Evolutionary conservation across 305 asterid genomes (phyloP).

Genomic region (Stenogyne calaminthoides): DNA sequence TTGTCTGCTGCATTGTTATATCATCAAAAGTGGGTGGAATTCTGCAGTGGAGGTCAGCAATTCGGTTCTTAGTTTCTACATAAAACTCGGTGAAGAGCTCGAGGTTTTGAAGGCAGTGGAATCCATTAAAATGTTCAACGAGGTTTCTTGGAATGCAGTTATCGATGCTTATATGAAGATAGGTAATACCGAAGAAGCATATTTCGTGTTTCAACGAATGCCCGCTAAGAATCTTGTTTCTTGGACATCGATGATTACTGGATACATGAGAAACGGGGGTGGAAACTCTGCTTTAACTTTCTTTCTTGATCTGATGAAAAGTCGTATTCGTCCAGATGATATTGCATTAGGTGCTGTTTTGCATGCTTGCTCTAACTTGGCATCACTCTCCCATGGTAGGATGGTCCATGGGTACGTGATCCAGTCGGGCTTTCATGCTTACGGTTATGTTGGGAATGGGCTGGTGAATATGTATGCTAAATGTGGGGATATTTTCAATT

Average conservation of each 20-base stretch:
- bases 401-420: slow-evolving; percentile 55
- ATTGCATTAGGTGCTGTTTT: slow-evolving; percentile 66
- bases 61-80: slow-evolving; percentile 58
- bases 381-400: slow-evolving; percentile 54
- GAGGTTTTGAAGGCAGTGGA: slow-evolving; percentile 52
- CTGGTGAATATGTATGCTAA: slow-evolving; percentile 78
- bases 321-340: slow-evolving; percentile 57
- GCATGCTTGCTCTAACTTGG: slow-evolving; percentile 66
- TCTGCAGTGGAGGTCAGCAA: slow-evolving; percentile 60
- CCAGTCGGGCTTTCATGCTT: slow-evolving; percentile 50
- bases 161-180: slow-evolving; percentile 76
- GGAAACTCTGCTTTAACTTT: slow-evolving; percentile 46
- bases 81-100: slow-evolving; percentile 46
- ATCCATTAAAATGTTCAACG: slow-evolving; percentile 37
- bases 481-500: slow-evolving; percentile 63
- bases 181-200: slow-evolving; percentile 48
- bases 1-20: slow-evolving; percentile 46
- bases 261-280: slow-evolving; percentile 56
- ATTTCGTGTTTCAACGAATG: slow-evolving; percentile 38
- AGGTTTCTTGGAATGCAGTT: slow-evolving; percentile 64
- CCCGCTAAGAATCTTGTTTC: slow-evolving; percentile 56
- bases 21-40: slow-evolving; percentile 62
- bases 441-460: slow-evolving; percentile 57
- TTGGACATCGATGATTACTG: slow-evolving; percentile 68
- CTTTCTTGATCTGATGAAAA: slow-evolving; percentile 42